A percentile compares a stretch with the other conserved stretches of the same genome.
These are phyloP conservation scores for Eucalyptus cloeziana DNA, from an alignment of 345 rosid genomes.

Conservation along the genomic window DNA sequence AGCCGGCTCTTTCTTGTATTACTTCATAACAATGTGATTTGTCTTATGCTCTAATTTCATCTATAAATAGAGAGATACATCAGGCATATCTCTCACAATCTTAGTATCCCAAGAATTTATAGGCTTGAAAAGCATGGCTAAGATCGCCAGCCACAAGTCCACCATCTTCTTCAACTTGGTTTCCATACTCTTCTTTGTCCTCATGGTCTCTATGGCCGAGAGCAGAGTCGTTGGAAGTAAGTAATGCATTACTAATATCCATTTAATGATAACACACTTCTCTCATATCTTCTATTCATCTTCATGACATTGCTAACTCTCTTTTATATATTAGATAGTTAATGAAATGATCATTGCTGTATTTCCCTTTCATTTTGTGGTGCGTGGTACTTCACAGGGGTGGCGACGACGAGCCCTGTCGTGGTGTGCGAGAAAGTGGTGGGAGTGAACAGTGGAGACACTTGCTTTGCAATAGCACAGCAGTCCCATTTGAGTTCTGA, in stretches of 20 bases:
- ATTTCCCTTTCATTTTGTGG: not conserved
- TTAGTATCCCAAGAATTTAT: not conserved
- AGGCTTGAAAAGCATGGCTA: not conserved
- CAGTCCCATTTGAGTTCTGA: not conserved
- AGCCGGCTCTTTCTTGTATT: too few relatives aligned
- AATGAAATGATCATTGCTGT: not conserved
- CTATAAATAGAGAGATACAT: not conserved
- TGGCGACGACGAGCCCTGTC: not conserved
- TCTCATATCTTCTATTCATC: not conserved
- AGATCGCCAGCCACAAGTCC: not conserved
- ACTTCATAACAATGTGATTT: too few relatives aligned
- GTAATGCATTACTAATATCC: not conserved
- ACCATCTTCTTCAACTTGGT: not conserved
- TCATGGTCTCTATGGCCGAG: not conserved
- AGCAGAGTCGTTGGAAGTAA: not conserved
- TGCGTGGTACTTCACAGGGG: not conserved
- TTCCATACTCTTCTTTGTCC: not conserved
- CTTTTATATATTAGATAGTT: not conserved
- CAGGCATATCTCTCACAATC: not conserved
- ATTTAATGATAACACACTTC: not conserved
- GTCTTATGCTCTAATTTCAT: not conserved
- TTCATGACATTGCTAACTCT: not conserved
- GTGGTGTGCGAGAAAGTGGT: not conserved
- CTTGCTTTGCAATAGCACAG: not conserved
- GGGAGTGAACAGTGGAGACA: not conserved